Evolutionary conservation across 371 early-diverging fungal species (phyloP).

Genomic region (Mortierella sp.): DNA sequence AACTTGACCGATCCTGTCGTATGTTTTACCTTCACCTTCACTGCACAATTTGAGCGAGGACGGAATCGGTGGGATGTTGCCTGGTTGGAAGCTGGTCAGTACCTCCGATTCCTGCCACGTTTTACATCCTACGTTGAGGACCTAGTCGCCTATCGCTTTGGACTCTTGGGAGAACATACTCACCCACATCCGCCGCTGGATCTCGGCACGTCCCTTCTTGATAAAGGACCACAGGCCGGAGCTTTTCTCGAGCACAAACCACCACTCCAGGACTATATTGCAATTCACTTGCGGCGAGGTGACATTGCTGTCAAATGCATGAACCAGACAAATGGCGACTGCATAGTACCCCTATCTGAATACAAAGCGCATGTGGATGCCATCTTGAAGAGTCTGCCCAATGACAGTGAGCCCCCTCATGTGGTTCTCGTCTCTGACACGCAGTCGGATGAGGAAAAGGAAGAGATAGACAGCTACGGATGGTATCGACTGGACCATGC

Average conservation of each 20-base stretch:
- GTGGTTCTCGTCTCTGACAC: slow-evolving; percentile 53
- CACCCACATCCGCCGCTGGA: slow-evolving; percentile 35
- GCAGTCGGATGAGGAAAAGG: slow-evolving; percentile 34
- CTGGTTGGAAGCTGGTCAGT: slow-evolving; percentile 27
- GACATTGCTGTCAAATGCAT: slow-evolving; percentile 38
- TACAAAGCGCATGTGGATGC: slow-evolving; percentile 39
- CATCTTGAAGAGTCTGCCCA: slow-evolving; percentile 12
- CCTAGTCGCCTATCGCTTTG: slow-evolving; percentile 34
- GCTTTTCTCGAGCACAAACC: slow-evolving; percentile 27
- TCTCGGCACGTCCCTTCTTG: slow-evolving; percentile 38
- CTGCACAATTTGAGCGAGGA: slow-evolving; percentile 28
- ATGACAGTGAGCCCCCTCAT: slow-evolving; percentile 8
- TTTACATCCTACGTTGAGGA: slow-evolving; percentile 48
- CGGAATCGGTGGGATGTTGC: slow-evolving; percentile 40
- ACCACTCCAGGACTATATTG: slow-evolving; percentile 30
- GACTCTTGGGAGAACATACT: slow-evolving; percentile 10
- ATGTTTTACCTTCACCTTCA: slow-evolving; percentile 43
- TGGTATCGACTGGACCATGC: slow-evolving; percentile 50
- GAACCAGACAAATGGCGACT: slow-evolving; percentile 15
- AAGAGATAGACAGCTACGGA: slow-evolving; percentile 43
- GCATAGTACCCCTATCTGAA: slow-evolving; percentile 27
- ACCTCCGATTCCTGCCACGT: slow-evolving; percentile 40
- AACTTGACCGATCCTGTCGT: slow-evolving; percentile 33
- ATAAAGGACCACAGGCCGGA: slow-evolving; percentile 18
- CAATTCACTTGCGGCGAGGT: slow-evolving; percentile 50